These are phyloP conservation scores for Mycotypha africana DNA, from an alignment of 371 early-diverging fungal species.

Conservation along the genomic window DNA sequence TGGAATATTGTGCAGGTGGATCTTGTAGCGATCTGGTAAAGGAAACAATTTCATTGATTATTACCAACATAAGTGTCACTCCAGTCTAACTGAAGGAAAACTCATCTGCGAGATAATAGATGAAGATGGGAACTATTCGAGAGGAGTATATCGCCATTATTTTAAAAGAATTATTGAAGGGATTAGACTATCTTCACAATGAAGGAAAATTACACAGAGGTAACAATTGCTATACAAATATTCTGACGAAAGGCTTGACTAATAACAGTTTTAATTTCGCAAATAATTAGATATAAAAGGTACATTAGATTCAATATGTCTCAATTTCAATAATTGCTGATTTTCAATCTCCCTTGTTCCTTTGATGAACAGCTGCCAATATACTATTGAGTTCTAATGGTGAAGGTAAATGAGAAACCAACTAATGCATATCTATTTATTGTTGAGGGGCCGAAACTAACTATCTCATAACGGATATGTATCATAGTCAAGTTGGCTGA, in stretches of 20 bases:
- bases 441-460: too few species aligned
- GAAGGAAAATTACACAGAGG: conserved; percentile 94
- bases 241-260: too few species aligned
- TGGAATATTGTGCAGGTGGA: conserved; percentile 92
- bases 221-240: too few species aligned
- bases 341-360: too few species aligned
- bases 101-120: conserved; percentile 39
- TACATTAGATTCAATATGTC: too few species aligned
- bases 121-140: conserved; percentile 77
- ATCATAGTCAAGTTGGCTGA: conserved; percentile 88
- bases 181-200: conserved; percentile 91
- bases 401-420: conserved; percentile 40
- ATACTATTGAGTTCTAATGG: conserved; percentile 75
- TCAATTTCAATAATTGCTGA: too few species aligned
- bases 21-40: conserved; percentile 85
- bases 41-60: neutral
- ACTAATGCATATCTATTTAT: too few species aligned
- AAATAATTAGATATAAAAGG: conserved; percentile 75
- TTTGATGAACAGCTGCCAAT: conserved; percentile 76
- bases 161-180: conserved; percentile 83
- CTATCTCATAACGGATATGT: too few species aligned
- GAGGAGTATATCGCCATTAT: conserved; percentile 93
- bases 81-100: too few species aligned
- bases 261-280: too few species aligned
- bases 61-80: too few species aligned